Percentiles rank a stretch among this genome's conserved stretches.
phyloP scores from a whole-genome alignment of 164 flowering plant species.

The Vitis vinifera region ASM3070453v1 NC_081807.1:4284501-4285000 shows the following conservation, averaged over 20 bases:
- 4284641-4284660: background rate
- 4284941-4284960: no score
- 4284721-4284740: background rate
- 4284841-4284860: slow-evolving; percentile 52
- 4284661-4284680: background rate
- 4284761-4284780: background rate
- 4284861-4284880: slow-evolving; percentile 58
- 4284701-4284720: background rate
- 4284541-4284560: slow-evolving; percentile 90
- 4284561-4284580: slow-evolving; percentile 90
- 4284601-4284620: background rate
- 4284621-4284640: slow-evolving; percentile 7
- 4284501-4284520: slow-evolving; percentile 54
- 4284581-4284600: slow-evolving; percentile 1
- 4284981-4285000: no score
- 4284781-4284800: background rate
- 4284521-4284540: slow-evolving; percentile 74
- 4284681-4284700: no score
- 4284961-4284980: no score
- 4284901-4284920: no score
- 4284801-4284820: slow-evolving; percentile 52
- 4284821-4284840: slow-evolving; percentile 47
- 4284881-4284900: no score
- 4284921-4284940: no score
- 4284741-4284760: background rate